Evolutionary conservation across 352 stramenopile species (phyloP), one percentile per base, ranked within the genome.

Genomic region (Saprolegnia parasitica): DNA sequence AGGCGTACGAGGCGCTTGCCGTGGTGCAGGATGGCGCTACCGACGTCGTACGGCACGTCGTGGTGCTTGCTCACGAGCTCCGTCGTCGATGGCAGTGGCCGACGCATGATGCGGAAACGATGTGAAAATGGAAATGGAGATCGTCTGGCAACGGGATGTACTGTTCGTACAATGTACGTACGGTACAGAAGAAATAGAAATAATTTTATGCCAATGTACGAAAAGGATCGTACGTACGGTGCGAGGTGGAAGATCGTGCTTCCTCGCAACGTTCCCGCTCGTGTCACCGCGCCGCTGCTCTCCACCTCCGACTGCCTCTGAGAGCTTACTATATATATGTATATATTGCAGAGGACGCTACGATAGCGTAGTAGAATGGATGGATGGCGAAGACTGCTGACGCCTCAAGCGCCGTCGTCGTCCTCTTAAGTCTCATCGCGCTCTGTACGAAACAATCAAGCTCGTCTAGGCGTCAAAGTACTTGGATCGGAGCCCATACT

Each of bases 61-160:
- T 55, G n/a, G 24, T 55, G 47, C 47, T 55, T 55, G 47, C 47
- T 55, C 24, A 55, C 47, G 47, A 55, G 47, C 47, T 29, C 24
- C n/a, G n/a, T 55, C 24, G 47, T 29, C n/a, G n/a, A 29, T 2
- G 24, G 24, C n/a, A 55, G 47, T 5, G 47, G n/a, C 24, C n/a
- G n/a, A 5, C 24, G n/a, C 47, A 55, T 55, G n/a, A 23, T 55
- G 24, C 47, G 47, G 2, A 55, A 55, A 55, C n/a, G n/a, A n/a
- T 55, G n/a, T 2, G n/a, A 2, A 55, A 55, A 55, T 55, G 47
- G n/a, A 55, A 2, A 29, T 55, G n/a, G 24, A 2, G 24, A 55
- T 55, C n/a, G n/a, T 2, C 47, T 55, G 47, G n/a, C n/a, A 29
- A 29, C 47, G 47, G n/a, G 24, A 23, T 23, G n/a, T 55, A 29